Base-by-base conservation (phyloP, 495 filamentous ascomycete genomes). In the Talaromyces proteolyticus region DNA sequence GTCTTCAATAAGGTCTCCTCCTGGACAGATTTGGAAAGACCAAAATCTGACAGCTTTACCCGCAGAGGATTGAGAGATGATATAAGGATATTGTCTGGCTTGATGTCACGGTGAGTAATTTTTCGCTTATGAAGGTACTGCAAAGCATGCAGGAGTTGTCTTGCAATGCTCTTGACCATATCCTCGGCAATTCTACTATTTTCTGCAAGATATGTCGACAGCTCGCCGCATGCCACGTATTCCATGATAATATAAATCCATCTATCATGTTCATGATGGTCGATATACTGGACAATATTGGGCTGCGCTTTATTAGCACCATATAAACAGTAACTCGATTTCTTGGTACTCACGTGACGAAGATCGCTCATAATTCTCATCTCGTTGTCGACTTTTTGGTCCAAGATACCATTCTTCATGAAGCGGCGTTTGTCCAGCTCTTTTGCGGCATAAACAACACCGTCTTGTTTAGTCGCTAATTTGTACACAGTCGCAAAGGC, bases 231-330 rank as follows among this genome's bases (percentile, higher is more conserved):
- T 20, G 79, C 77, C n/a, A 97, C 80, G 60, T 78, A 95, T 57
- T 98, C 93, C 94, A 98, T 96, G 62, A 95, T 86, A 63, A 97
- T 94, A 59, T 94, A 92, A 12, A 96, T 77, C 59, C 89, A 80
- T 20, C 82, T 69, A 4, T 81, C 75, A 62, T 85, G 81, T 54
- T 95, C 89, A 48, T 89, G 75, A 60, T 91, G 85, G 50, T 93
- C 88, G 44, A 93, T 79, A 56, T 90, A 97, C 58, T 88, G 76
- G 18, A 98, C 91, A 53, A 97, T 91, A 56, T 98, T 93, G 3
- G 84, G 79, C 88, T 93, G 51, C 64, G 50, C 66, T 25, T 22
- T 42, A 17, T 44, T 36, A 41, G 39, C 26, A 21, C 14, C 25
- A 20, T 6, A 41, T 29, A 42, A 17, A 1, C 36, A 7, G 7